Conservation (phyloP, 768 basidiomycete genomes). For the Tylopilus sp. region DNA sequence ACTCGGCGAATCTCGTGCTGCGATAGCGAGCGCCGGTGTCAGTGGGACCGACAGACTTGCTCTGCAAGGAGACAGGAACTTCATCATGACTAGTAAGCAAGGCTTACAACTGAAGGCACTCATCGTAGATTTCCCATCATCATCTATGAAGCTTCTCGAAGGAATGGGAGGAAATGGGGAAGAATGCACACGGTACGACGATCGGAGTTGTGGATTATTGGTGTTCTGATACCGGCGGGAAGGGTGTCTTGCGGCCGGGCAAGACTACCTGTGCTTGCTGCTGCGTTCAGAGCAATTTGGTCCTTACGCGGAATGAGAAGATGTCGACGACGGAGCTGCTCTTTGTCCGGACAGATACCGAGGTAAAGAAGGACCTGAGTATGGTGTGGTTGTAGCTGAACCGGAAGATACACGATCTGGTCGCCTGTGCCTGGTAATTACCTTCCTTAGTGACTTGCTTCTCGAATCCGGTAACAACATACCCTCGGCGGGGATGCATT, state of each 20-base stretch:
- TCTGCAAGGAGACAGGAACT: slow-evolving; percentile 22
- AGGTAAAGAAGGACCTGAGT: slow-evolving; percentile 14
- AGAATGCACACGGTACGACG: slow-evolving; percentile 18
- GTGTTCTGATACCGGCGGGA: slow-evolving; percentile 29
- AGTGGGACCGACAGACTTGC: background rate
- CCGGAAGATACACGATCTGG: too few species aligned
- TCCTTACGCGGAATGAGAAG: slow-evolving; percentile 26
- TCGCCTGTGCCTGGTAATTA: background rate
- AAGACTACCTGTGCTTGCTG: slow-evolving; percentile 30
- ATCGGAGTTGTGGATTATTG: slow-evolving; percentile 31
- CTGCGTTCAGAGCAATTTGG: slow-evolving; percentile 28
- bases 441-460: background rate
- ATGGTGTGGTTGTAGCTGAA: slow-evolving; percentile 24
- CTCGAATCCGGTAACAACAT: background rate
- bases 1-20: slow-evolving; percentile 5
- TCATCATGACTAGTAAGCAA: slow-evolving; percentile 32
- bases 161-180: background rate
- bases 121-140: slow-evolving; percentile 20
- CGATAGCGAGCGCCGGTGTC: background rate
- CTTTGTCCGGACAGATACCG: slow-evolving; percentile 17
- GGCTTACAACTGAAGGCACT: slow-evolving; percentile 29
- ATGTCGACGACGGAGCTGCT: slow-evolving; percentile 24
- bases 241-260: slow-evolving; percentile 21
- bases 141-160: slow-evolving; percentile 16
- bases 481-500: background rate